Base-by-base conservation (phyloP, 2,329 filamentous ascomycete genomes). In the Xylaria sp. region DNA sequence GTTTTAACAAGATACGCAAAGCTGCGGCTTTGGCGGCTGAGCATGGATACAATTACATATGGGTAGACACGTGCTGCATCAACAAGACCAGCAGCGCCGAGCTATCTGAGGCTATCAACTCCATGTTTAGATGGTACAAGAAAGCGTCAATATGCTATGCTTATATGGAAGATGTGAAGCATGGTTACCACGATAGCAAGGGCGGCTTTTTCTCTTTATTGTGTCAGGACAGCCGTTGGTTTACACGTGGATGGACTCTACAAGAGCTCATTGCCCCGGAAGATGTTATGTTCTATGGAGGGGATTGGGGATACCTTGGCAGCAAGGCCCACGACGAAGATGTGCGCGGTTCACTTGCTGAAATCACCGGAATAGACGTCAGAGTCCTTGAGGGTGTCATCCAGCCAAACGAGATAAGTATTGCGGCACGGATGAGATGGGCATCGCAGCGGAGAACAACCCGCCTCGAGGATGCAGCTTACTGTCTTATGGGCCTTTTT, bases 61-160 rank as follows among this genome's bases (percentile, higher is more conserved):
- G 69, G 69, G 51, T 69, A 48, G 66, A 69, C 41, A 71, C 63
- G 1, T 71, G 69, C 52, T 71, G 69, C 52, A 71, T 71, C 63
- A 59, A 71, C 37, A 71, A 71, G 44, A 64, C 52, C 2, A 69
- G 65, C 50, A 71, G 69, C 31, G 69, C 69, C 41, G 62, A 71
- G 46, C 54, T 70, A n/a, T 70, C 65, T 23, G 67, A 69, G 39
- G 67, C 67, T 20, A 66, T 69, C 34, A 69, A 69, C 44, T 69
- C 67, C 2, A 69, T 69, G 67, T 66, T 52, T 18, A 37, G 59
- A 60, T 69, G 67, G 67, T 69, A 69, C 20, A 25, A 64, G 41
- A 56, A 61, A 20, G 64, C 67, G 28, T 58, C 52, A 1, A 46
- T 67, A 13, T 69, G 67, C 48, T 71, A 66, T 56, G 66, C 63